A percentile compares a stretch with the other conserved stretches of the same genome.
phyloP scores from a whole-genome alignment of 1,284 basidiomycete species.

The Heterobasidion occidentale region DNA sequence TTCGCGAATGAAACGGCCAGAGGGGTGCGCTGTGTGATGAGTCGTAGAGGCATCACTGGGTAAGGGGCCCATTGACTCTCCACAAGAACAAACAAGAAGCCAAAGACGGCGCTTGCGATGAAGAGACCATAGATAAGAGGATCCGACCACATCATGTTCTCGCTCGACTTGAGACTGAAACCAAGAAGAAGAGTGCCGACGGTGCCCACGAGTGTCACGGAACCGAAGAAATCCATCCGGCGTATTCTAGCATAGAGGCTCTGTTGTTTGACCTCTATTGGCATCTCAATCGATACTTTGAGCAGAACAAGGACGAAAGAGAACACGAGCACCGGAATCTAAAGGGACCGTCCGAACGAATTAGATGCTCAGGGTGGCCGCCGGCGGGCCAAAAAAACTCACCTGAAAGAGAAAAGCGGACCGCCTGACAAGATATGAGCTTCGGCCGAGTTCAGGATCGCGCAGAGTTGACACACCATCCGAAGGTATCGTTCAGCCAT shows the following conservation, averaged over 20 bases:
- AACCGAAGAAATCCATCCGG: conserved; percentile 80
- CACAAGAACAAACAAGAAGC: conserved; percentile 58
- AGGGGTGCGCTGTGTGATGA: conserved; percentile 72
- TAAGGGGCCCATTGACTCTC: conserved; percentile 70
- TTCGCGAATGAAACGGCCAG: conserved; percentile 77
- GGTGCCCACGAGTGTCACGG: conserved; percentile 65
- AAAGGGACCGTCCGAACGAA: conserved; percentile 6
- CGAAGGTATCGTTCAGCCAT: conserved; percentile 75
- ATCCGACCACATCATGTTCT: conserved; percentile 72
- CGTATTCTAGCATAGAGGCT: conserved; percentile 53
- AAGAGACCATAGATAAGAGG: conserved; percentile 65
- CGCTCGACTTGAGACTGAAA: conserved; percentile 74
- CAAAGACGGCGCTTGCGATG: conserved; percentile 42
- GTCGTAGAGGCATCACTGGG: conserved; percentile 79
- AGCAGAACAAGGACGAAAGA: conserved; percentile 61
- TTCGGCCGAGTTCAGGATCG: conserved; percentile 9
- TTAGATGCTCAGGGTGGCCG: conserved; percentile 5
- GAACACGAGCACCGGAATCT: conserved; percentile 70
- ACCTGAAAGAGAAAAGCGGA: conserved; percentile 65
- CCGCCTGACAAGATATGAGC: conserved; percentile 36
- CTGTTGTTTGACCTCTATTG: conserved; percentile 52
- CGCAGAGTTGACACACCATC: conserved; percentile 53
- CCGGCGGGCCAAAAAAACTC: conserved; percentile 14
- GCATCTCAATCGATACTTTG: conserved; percentile 69
- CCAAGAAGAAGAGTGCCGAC: conserved; percentile 73